Evolutionary conservation across 2,329 filamentous ascomycete species (phyloP).

Genomic region (Paradendryphiella salina): DNA sequence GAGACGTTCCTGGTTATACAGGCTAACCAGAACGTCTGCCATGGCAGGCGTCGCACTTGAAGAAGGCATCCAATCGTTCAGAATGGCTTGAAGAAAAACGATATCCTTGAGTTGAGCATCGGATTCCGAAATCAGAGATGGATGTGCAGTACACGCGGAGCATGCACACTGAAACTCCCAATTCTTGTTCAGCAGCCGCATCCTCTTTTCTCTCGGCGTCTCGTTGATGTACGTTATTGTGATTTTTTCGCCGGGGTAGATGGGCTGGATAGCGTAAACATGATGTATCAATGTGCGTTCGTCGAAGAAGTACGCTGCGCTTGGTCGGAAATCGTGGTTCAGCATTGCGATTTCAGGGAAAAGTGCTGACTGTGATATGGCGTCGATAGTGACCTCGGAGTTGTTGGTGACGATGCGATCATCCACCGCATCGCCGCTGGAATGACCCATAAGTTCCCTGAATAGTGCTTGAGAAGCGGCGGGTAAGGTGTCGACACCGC

Average conservation of each 20-base stretch:
- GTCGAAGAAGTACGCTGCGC: slow-evolving; percentile 50
- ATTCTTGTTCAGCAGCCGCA: slow-evolving; percentile 37
- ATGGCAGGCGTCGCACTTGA: slow-evolving; percentile 36
- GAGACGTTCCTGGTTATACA: slow-evolving; percentile 47
- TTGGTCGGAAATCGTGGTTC: slow-evolving; percentile 46
- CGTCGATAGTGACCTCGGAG: slow-evolving; percentile 37
- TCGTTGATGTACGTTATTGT: slow-evolving; percentile 51
- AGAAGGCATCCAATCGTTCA: slow-evolving; percentile 36
- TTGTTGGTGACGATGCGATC: slow-evolving; percentile 45
- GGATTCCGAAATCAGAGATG: slow-evolving; percentile 29
- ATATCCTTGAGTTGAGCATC: slow-evolving; percentile 45
- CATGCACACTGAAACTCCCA: slow-evolving; percentile 51
- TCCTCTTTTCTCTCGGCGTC: slow-evolving; percentile 33
- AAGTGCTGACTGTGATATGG: slow-evolving; percentile 29
- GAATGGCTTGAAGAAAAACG: slow-evolving; percentile 27
- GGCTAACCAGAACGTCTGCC: slow-evolving; percentile 41
- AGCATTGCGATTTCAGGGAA: slow-evolving; percentile 45
- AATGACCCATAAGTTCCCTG: slow-evolving; percentile 38
- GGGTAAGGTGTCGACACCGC: slow-evolving; percentile 34
- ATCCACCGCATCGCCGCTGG: slow-evolving; percentile 35
- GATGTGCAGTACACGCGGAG: slow-evolving; percentile 43
- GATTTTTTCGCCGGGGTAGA: slow-evolving; percentile 48
- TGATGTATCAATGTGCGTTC: slow-evolving; percentile 45
- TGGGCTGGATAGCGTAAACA: slow-evolving; percentile 47
- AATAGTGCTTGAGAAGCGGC: slow-evolving; percentile 23